Base-by-base conservation (phyloP, 2,329 filamentous ascomycete genomes). In the Didymella glomerata region DNA sequence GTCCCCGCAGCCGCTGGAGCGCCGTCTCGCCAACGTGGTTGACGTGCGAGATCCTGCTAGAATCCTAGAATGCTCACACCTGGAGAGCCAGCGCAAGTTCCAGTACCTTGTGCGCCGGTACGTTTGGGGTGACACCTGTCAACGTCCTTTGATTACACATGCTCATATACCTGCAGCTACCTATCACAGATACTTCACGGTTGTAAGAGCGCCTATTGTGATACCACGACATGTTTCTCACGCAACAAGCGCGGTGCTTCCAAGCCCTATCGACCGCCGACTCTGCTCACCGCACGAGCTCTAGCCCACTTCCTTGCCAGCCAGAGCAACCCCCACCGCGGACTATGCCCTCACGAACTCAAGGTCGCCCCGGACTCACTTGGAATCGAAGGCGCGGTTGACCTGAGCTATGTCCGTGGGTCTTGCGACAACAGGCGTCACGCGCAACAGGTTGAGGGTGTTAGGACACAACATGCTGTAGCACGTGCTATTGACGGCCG, bases 161-260 rank as follows among this genome's bases (percentile, higher is more conserved):
- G 36, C 48, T 59, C 22, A 57, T 50, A 41, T 41, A 34, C 54
- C 18, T 22, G 22, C 63, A 94, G 91, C 69, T 96, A 91, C 72
- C 87, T 93, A 48, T 82, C 86, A 32, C 93, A 97, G 77, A 85
- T 97, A n/a, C 86, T 92, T 56, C 85, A 90, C 65, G 93, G 93
- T 63, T 97, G 93, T 74, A 86, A 86, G 62, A 86, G 85, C 64
- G 80, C 83, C 52, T 81, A 83, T 50, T 97, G 93, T 77, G 82
- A 82, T 34, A 94, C 88, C 1, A 79, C 91, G 14, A 94, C 91
- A 14, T 97, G 93, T 79, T 90, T 94, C 71, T 92, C 88, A 61
- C 92, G 86, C 74, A 87, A 90, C 54, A 90, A 85, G 76, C 85
- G 90, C 65, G 79, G 88, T 40, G 84, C 86, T 32, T 86, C 86